Evolutionary conservation across 306 rosid genomes (phyloP).

Genomic region (Medicago lupulina): DNA sequence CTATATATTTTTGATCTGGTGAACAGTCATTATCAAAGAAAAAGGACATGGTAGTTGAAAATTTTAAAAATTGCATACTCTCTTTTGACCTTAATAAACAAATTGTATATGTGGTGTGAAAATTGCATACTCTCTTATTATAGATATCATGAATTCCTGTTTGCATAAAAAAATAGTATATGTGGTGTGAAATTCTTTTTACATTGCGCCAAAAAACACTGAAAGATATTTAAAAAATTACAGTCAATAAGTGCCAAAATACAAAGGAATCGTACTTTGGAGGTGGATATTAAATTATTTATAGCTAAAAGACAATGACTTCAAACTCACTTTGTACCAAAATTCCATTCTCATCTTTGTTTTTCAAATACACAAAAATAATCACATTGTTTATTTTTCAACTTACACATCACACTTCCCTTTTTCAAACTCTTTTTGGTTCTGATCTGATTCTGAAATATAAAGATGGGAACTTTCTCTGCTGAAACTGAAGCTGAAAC

Average conservation of each 20-base stretch:
- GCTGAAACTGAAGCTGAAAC: constrained; percentile 28
- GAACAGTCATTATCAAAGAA: constrained; percentile 20
- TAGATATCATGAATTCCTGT: background rate
- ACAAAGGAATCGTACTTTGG: constrained; percentile 31
- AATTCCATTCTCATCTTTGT: constrained; percentile 38
- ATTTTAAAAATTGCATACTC: background rate
- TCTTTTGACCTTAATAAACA: background rate
- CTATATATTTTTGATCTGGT: constrained; percentile 35
- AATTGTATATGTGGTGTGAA: too few relatives aligned
- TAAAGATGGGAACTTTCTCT: constrained; percentile 45
- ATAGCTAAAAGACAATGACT: constrained; percentile 36
- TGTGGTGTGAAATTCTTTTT: background rate
- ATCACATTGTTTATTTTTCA: constrained; percentile 40
- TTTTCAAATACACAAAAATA: too few relatives aligned
- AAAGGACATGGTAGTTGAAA: background rate
- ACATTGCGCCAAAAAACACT: background rate
- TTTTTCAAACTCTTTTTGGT: constrained; percentile 13
- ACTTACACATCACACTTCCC: constrained; percentile 14
- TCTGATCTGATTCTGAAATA: constrained; percentile 41
- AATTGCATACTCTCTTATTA: too few relatives aligned
- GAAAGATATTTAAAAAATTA: constrained; percentile 17
- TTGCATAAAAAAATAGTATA: background rate
- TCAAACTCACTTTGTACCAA: constrained; percentile 42
- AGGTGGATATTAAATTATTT: constrained; percentile 43
- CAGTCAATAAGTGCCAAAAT: background rate